Evolutionary conservation across 169 alveolate species (phyloP), one percentile per base, ranked within the genome.

Genomic region (Cardiosporidium cionae): DNA sequence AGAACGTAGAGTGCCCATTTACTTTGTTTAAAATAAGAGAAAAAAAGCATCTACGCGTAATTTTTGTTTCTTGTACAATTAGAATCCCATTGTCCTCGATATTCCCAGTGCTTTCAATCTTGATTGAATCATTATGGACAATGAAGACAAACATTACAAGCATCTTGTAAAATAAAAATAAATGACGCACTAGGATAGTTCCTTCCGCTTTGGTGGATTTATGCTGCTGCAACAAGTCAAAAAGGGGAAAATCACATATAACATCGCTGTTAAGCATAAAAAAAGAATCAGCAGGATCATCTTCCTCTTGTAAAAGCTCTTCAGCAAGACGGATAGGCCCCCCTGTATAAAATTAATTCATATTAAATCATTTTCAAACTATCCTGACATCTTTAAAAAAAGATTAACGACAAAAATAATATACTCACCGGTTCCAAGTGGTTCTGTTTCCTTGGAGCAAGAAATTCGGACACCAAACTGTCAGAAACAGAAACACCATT

Each of bases 341-440:
- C 7, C 94, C 94, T 52, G 85, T 52, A 7, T 71, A n/a, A n/a
- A n/a, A n/a, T n/a, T n/a, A n/a, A n/a, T n/a, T n/a, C n/a, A n/a
- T n/a, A n/a, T n/a, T n/a, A n/a, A n/a, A n/a, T n/a, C n/a, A n/a
- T n/a, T n/a, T n/a, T n/a, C n/a, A n/a, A n/a, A n/a, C n/a, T n/a
- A n/a, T n/a, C n/a, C n/a, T n/a, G n/a, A n/a, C 7, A 25, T 28
- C 67, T 7, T 7, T 3, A 31, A 52, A 52, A 66, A 34, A 54
- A 77, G 36, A 67, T 28, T 7, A 76, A 69, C 5, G 58, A 44
- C 25, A 83, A 23, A n/a, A 71, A 44, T 32, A 65, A 75, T 35
- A 6, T 93, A 94, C 0, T 93, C 94, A 33, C 97, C 99, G 32
- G 99, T 97, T 25, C 99, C 99, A 63, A 97, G 83, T n/a, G 99